Evolutionary conservation across 1,284 basidiomycete species (phyloP).

Genomic region (Cryptococcus sp.): DNA sequence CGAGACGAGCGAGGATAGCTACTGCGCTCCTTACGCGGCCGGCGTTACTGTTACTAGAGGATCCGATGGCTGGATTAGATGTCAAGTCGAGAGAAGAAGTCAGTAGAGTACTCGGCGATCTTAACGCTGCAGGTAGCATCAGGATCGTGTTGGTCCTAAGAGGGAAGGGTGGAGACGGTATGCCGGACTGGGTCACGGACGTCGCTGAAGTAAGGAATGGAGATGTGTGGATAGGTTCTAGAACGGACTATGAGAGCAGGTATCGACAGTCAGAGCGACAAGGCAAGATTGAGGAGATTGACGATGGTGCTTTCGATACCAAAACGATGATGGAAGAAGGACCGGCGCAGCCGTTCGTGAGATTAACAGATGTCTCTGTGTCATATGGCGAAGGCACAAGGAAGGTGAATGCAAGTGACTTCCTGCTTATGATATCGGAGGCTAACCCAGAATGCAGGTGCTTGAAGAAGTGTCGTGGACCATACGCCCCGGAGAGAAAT

Average conservation of each 20-base stretch:
- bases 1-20: conserved; percentile 78
- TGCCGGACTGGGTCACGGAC: conserved; percentile 82
- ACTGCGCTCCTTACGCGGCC: conserved; percentile 72
- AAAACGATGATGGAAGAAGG: conserved; percentile 53
- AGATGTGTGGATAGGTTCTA: conserved; percentile 57
- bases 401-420: conserved; percentile 17
- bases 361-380: conserved; percentile 69
- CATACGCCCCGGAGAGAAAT: conserved; percentile 73
- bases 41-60: conserved; percentile 75
- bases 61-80: conserved; percentile 61
- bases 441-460: conserved; percentile 56
- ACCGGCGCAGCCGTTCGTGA: conserved; percentile 58
- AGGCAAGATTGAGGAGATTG: conserved; percentile 59
- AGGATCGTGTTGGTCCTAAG: conserved; percentile 77
- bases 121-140: conserved; percentile 39
- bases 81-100: conserved; percentile 45
- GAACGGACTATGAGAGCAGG: conserved; percentile 51
- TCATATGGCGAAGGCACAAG: conserved; percentile 66
- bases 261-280: not conserved
- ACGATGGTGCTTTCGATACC: conserved; percentile 34
- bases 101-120: conserved; percentile 36
- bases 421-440: conserved; percentile 7
- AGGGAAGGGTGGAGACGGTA: conserved; percentile 65
- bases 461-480: conserved; percentile 76
- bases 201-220: conserved; percentile 61